Evolutionary conservation across 73 alveolate genomes (phyloP), one percentile per base, ranked within the genome.

Genomic region (Stentor coeruleus): DNA sequence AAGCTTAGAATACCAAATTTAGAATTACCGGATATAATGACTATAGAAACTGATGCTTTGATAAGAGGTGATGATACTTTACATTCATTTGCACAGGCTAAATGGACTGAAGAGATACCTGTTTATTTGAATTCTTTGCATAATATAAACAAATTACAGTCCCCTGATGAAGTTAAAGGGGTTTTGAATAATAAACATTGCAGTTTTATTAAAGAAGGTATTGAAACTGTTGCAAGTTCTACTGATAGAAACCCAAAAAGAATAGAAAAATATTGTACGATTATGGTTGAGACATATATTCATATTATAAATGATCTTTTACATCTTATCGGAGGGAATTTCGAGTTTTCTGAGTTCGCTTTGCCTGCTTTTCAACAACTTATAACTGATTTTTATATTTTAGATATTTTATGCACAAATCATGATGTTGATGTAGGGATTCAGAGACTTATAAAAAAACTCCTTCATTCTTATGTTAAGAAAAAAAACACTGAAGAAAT

Each of bases 91-190:
- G n/a, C 79, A 26, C n/a, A 20, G n/a, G 37, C n/a, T 33, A 66
- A 66, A 2, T 66, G 79, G 79, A 66, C 37, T 20, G 37, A 66
- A 20, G 79, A 66, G 37, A 66, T 66, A 28, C 79, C 79, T 20
- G 37, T 11, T 66, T 66, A 66, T 66, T 66, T 66, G 33, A 66
- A 37, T 2, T 20, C 79, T 26, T 40, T 66, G 0, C 79, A 66
- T 20, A 66, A 31, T 2, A 66, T 66, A 28, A 1, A 20, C 20
- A 66, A 66, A 40, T 31, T 66, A 0, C 79, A 66, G 79, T 28
- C 36, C 0, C 15, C 36, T 28, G 39, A 33, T 2, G 79, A 66
- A 33, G n/a, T 66, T 14, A 66, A 66, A 2, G n/a, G 33, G 14
- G 79, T 31, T 20, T 26, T 28, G 1, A 66, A 66, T 2, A 1